Base-by-base conservation (phyloP, 352 stramenopile genomes). In the Pythium dissotocum region DNA sequence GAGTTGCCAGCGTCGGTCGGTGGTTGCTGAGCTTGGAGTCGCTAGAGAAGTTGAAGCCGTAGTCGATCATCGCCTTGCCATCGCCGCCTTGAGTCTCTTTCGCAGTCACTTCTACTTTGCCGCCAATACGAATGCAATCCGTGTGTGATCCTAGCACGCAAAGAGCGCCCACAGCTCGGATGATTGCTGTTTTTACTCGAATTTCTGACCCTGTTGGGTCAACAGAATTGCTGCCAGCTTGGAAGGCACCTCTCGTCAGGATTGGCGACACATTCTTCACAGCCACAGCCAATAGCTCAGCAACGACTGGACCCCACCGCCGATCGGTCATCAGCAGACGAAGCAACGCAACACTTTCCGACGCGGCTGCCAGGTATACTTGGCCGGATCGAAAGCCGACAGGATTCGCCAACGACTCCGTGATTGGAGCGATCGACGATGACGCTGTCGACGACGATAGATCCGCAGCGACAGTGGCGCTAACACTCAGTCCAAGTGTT, bases 131-230 rank as follows among this genome's bases (percentile, higher is more conserved):
- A 52, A 96, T 77, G 35, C 87, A 95, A 70, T 96, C 88, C 0
- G 86, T 88, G 66, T 96, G 86, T 3, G 87, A 93, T 2, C 88
- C 85, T 35, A 96, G 64, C 10, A 96, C 87, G 77, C 83, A 95
- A 0, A 96, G 70, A 53, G 88, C 87, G 8, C 87, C 87, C 3
- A 94, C 85, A 46, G 87, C 88, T 61, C 88, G 85, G 64, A 91
- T 82, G 56, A 96, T 92, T 18, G 87, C 80, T 2, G 86, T 76
- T 33, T 84, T 78, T 9, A 90, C 69, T 1, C 88, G 80, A 49
- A 96, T 83, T 61, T 94, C 77, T 0, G 82, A 92, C 9, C 77
- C 63, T 24, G 24, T 36, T 12, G 36, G 21, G 4, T 57, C 28
- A 13, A 30, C 35, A n/a, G 8, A 21, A 1, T 5, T 33, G 5